These are phyloP conservation scores for Saprolegnia diclina DNA, from an alignment of 352 stramenopile genomes.

Conservation along the genomic window DNA sequence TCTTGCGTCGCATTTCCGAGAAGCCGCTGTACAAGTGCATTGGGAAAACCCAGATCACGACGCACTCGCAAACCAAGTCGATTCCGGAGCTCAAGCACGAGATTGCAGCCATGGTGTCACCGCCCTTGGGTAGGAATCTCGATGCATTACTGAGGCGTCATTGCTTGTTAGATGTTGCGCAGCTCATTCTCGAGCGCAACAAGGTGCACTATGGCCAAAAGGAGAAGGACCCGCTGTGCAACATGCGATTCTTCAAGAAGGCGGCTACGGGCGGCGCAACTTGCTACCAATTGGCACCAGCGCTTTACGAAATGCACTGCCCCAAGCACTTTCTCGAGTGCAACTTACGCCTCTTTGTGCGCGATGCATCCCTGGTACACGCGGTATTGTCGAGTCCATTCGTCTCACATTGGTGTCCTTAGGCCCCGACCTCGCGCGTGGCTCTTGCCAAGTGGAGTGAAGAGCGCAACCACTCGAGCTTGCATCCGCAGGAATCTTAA, in stretches of 20 bases:
- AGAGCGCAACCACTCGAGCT: neutral
- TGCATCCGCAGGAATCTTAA: constrained; percentile 10
- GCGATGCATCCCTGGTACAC: constrained; percentile 2
- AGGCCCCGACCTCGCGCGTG: neutral
- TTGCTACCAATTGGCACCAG: constrained; percentile 49
- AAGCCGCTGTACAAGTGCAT: constrained; percentile 76
- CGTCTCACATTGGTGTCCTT: neutral
- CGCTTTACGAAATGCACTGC: constrained; percentile 63
- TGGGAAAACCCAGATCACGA: constrained; percentile 54
- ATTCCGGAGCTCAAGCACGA: constrained; percentile 54
- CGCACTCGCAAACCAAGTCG: constrained; percentile 39
- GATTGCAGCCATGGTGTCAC: constrained; percentile 37
- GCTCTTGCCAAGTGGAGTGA: constrained; percentile 1
- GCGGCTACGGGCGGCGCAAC: constrained; percentile 37
- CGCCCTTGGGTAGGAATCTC: neutral
- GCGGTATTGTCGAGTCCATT: neutral
- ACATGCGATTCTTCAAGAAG: constrained; percentile 79
- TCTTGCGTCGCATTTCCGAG: constrained; percentile 56
- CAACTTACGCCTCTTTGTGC: constrained; percentile 65
- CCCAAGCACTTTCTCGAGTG: constrained; percentile 59
- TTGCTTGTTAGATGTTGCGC: constrained; percentile 37
- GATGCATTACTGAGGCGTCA: constrained; percentile 30
- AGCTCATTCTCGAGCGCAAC: constrained; percentile 78
- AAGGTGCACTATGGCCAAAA: constrained; percentile 79
- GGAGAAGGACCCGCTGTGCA: constrained; percentile 54